A percentile compares a stretch with the other conserved stretches of the same genome.
Evolutionary conservation across 2,329 filamentous ascomycete species (phyloP).

Genomic region (Fusarium equiseti): DNA sequence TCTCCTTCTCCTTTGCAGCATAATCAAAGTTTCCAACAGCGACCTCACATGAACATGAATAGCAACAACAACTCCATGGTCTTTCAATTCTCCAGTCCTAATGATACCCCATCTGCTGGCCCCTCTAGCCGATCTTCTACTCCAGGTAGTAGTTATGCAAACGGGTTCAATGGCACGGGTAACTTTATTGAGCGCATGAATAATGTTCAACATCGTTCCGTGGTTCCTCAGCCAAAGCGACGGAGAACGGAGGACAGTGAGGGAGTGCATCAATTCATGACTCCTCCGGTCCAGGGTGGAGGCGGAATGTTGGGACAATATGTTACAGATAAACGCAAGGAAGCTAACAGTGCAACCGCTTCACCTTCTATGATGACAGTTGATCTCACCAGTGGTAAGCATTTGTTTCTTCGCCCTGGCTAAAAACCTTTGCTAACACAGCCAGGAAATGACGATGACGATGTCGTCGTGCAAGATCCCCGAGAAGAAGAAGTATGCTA

Average conservation of each 20-base stretch:
- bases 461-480: slow-evolving; percentile 68
- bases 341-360: slow-evolving; percentile 51
- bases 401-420: slow-evolving; percentile 30
- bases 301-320: slow-evolving; percentile 74
- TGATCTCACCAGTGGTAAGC: slow-evolving; percentile 68
- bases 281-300: slow-evolving; percentile 53
- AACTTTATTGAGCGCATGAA: slow-evolving; percentile 81
- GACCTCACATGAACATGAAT: slow-evolving; percentile 48
- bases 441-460: slow-evolving; percentile 64
- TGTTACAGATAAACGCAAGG: slow-evolving; percentile 69
- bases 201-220: slow-evolving; percentile 75
- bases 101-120: slow-evolving; percentile 51
- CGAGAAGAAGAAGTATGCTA: slow-evolving; percentile 82
- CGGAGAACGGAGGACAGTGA: slow-evolving; percentile 67
- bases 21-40: slow-evolving; percentile 39
- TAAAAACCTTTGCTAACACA: slow-evolving; percentile 10
- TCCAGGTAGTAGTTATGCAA: slow-evolving; percentile 45
- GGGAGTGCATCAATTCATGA: slow-evolving; percentile 55
- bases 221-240: slow-evolving; percentile 72
- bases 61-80: slow-evolving; percentile 53
- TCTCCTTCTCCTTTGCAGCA: slow-evolving; percentile 39
- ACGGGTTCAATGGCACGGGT: slow-evolving; percentile 59
- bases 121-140: slow-evolving; percentile 53
- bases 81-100: slow-evolving; percentile 58
- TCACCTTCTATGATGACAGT: slow-evolving; percentile 62